phyloP scores from a whole-genome alignment of 2,329 filamentous ascomycete genomes.

The Paraconiothyrium brasiliense region DNA sequence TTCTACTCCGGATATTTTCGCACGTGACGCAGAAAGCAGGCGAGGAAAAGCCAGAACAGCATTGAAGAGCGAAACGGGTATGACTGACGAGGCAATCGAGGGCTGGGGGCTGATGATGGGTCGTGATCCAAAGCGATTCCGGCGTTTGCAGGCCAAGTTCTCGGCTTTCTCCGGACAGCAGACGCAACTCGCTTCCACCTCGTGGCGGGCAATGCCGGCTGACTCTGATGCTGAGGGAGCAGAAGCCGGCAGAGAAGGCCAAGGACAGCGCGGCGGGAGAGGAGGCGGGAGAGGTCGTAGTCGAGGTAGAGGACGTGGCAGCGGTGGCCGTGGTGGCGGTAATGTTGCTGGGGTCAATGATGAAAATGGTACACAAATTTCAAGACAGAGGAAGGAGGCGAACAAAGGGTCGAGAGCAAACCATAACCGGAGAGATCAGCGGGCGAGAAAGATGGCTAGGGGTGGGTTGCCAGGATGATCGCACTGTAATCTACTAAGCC shows the following conservation, averaged over 20 bases:
- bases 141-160: conserved; percentile 75
- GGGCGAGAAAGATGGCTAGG: conserved; percentile 69
- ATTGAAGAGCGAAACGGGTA: conserved; percentile 78
- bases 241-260: conserved; percentile 48
- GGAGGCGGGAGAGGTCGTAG: conserved; percentile 54
- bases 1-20: conserved; percentile 71
- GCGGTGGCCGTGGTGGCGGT: conserved; percentile 50
- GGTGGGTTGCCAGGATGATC: conserved; percentile 60
- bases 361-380: conserved; percentile 76
- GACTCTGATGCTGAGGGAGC: conserved; percentile 67
- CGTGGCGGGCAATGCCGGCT: conserved; percentile 64
- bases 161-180: conserved; percentile 73
- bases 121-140: conserved; percentile 74
- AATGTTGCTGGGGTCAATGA: conserved; percentile 72
- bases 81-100: conserved; percentile 94
- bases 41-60: conserved; percentile 69
- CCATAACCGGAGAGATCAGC: conserved; percentile 80
- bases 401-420: conserved; percentile 85
- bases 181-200: conserved; percentile 69
- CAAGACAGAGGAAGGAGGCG: conserved; percentile 80
- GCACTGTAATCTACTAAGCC: not conserved
- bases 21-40: conserved; percentile 74
- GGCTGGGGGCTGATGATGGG: conserved; percentile 91
- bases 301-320: conserved; percentile 45
- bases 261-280: conserved; percentile 60